Evolutionary conservation across 805 yeast genomes (phyloP).

Genomic region (Blastobotrys robertii): DNA sequence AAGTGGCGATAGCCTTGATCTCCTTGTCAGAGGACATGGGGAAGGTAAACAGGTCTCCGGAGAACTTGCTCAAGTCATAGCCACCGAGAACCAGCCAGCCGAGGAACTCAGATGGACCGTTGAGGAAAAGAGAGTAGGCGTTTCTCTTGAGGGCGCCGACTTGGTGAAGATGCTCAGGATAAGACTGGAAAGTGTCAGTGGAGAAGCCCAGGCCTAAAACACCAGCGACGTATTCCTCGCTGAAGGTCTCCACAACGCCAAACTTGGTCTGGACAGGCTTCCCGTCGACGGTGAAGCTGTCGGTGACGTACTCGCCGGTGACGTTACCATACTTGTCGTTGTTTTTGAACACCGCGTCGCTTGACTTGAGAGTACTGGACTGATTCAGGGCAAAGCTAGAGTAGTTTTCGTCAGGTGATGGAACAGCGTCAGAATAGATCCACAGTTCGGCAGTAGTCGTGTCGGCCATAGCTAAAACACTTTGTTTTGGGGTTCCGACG

Average conservation of each 20-base stretch:
- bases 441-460: constrained; percentile 44
- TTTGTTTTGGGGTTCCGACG: constrained; percentile 37
- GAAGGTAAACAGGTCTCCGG: constrained; percentile 32
- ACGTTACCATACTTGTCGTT: constrained; percentile 19
- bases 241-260: too few species aligned
- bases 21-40: constrained; percentile 26
- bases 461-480: constrained; percentile 33
- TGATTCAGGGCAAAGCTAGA: background rate
- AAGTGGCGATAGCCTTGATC: too few species aligned
- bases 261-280: too few species aligned
- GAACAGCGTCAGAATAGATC: constrained; percentile 25
- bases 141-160: constrained; percentile 2
- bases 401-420: background rate
- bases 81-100: constrained; percentile 38
- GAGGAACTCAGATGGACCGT: constrained; percentile 24
- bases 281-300: constrained; percentile 22
- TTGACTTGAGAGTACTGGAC: constrained; percentile 14
- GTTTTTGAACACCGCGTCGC: constrained; percentile 9
- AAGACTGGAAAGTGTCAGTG: too few species aligned
- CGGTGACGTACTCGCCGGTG: constrained; percentile 48
- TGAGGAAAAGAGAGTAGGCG: constrained; percentile 47
- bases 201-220: too few species aligned
- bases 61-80: constrained; percentile 32
- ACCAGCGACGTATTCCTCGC: too few species aligned
- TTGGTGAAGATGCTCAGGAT: too few species aligned